Conservation (phyloP, 495 filamentous ascomycete species). For the Lichenothelia convexa region DNA sequence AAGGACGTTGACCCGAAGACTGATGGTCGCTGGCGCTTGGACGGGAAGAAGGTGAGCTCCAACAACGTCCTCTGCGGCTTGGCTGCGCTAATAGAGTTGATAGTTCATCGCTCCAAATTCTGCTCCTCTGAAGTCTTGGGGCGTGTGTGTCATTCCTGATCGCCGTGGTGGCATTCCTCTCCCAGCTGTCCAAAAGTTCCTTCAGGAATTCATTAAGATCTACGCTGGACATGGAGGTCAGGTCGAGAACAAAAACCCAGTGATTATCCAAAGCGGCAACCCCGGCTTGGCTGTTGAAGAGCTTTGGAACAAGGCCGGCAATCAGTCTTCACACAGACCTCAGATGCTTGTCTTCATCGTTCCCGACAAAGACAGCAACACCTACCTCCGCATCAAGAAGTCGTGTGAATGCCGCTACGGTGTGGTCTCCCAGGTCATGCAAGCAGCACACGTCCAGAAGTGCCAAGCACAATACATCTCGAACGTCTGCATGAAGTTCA, state of each 20-base stretch:
- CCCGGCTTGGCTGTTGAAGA: constrained; percentile 33
- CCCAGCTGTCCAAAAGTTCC: constrained; percentile 35
- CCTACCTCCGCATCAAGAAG: constrained; percentile 69
- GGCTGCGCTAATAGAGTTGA: too few species aligned
- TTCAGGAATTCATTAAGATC: constrained; percentile 35
- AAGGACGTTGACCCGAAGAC: constrained; percentile 10
- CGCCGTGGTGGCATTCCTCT: constrained; percentile 23
- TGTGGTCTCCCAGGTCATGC: constrained; percentile 53
- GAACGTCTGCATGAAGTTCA: constrained; percentile 87
- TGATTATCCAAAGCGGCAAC: constrained; percentile 26
- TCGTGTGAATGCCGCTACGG: constrained; percentile 65
- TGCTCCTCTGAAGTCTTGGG: constrained; percentile 47
- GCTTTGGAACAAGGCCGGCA: constrained; percentile 31
- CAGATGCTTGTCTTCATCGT: constrained; percentile 47
- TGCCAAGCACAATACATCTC: constrained; percentile 58
- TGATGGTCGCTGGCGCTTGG: constrained; percentile 70
- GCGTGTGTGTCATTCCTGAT: constrained; percentile 36
- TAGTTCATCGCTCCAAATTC: constrained; percentile 46
- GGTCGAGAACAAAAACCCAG: constrained; percentile 26
- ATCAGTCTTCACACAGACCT: constrained; percentile 22
- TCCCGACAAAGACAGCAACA: constrained; percentile 38
- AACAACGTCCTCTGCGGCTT: too few species aligned
- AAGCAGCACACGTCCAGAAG: constrained; percentile 39
- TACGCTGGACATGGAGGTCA: constrained; percentile 58
- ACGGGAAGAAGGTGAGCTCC: constrained; percentile 58